Evolutionary conservation across 2,329 filamentous ascomycete species (phyloP).

Genomic region (Lecanicillium sp.): DNA sequence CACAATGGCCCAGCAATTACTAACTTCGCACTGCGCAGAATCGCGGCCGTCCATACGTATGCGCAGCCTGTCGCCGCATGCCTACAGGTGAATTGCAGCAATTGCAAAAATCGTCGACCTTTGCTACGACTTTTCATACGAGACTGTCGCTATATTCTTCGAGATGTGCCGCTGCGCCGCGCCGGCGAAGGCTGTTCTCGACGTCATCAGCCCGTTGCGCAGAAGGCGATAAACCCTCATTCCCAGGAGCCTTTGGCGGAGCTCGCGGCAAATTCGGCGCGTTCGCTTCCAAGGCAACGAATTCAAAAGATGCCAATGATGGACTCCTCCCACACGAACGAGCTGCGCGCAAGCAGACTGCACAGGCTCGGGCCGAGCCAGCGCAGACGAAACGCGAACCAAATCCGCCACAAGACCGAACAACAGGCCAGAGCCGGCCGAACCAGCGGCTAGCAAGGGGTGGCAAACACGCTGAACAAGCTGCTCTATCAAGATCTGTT

Average conservation of each 20-base stretch:
- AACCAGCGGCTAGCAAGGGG: too few species aligned
- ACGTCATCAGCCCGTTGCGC: conserved; percentile 15
- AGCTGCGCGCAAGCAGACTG: conserved; percentile 22
- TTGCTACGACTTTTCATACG: too few species aligned
- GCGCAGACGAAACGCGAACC: not conserved
- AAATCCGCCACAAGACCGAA: conserved; percentile 7
- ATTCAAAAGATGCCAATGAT: conserved; percentile 6
- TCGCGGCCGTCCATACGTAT: conserved; percentile 30
- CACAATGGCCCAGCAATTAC: conserved; percentile 2
- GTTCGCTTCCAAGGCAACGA: conserved; percentile 14
- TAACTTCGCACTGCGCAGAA: conserved; percentile 17
- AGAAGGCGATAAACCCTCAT: conserved; percentile 12
- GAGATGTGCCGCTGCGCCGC: too few species aligned
- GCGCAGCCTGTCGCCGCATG: conserved; percentile 16
- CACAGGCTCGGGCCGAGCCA: not conserved
- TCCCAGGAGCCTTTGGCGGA: conserved; percentile 16
- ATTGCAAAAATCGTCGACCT: too few species aligned
- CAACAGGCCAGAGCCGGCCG: conserved; percentile 9
- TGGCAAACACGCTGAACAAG: conserved; percentile 2
- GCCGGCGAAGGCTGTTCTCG: conserved; percentile 18
- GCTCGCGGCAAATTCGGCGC: conserved; percentile 13
- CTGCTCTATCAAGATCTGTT: conserved; percentile 17
- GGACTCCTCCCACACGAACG: conserved; percentile 29
- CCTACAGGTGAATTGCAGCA: not conserved
- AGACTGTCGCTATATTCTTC: too few species aligned